Evolutionary conservation across 306 rosid species (phyloP).

Genomic region (Pyrus communis): DNA sequence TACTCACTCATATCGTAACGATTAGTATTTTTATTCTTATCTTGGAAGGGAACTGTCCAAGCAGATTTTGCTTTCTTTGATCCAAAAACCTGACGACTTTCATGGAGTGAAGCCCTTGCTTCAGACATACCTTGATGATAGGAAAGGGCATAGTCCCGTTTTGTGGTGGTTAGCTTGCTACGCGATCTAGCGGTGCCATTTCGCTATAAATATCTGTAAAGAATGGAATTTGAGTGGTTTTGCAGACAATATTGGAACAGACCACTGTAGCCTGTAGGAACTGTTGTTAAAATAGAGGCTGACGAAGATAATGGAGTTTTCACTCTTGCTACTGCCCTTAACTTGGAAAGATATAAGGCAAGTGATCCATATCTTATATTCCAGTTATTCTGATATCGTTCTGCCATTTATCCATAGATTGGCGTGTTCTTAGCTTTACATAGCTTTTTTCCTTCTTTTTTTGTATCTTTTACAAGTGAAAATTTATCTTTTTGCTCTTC

Average conservation of each 20-base stretch:
- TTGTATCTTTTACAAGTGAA: not conserved
- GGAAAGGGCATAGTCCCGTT: too few species aligned
- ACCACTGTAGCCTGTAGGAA: constrained; percentile 65
- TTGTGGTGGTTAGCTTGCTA: too few species aligned
- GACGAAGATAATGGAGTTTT: constrained; percentile 80
- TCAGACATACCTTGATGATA: constrained; percentile 57
- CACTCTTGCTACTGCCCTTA: constrained; percentile 61
- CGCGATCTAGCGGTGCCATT: too few species aligned
- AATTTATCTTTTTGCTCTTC: too few species aligned
- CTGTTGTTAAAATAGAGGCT: constrained; percentile 67
- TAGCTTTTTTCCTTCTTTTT: not conserved
- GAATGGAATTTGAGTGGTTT: constrained; percentile 81
- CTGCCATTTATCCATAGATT: not conserved
- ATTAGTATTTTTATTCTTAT: not conserved
- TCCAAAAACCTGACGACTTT: constrained; percentile 71
- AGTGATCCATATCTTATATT: constrained; percentile 13
- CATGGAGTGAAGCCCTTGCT: constrained; percentile 85
- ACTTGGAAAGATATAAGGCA: constrained; percentile 64
- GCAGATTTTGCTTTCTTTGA: constrained; percentile 83
- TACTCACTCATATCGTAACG: not conserved
- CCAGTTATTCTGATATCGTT: not conserved
- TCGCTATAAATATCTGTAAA: not conserved
- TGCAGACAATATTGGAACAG: constrained; percentile 60
- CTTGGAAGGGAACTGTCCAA: constrained; percentile 57
- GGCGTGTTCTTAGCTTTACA: not conserved